A percentile compares a stretch with the other conserved stretches of the same genome.
Conservation (phyloP, 1,139 yeast species). For the Torulaspora globosa region DNA sequence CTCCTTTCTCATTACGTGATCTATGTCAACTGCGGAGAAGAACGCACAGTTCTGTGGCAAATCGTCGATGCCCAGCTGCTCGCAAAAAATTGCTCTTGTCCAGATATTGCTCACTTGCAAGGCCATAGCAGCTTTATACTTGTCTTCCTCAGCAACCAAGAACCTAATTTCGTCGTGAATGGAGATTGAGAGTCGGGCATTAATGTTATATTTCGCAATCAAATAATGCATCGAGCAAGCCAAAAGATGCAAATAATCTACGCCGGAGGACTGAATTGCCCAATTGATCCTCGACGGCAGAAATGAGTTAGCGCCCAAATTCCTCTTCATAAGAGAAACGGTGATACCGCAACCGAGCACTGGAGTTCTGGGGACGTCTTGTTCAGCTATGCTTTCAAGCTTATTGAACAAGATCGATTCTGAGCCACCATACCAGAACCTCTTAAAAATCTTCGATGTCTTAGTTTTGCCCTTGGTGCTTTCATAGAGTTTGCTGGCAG, state of each 20-base stretch:
- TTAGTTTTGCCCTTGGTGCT: slow-evolving; percentile 72
- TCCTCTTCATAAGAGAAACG: slow-evolving; percentile 64
- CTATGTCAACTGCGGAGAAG: slow-evolving; percentile 91
- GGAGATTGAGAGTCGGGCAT: slow-evolving; percentile 77
- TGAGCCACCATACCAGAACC: slow-evolving; percentile 84
- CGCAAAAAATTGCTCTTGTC: slow-evolving; percentile 96
- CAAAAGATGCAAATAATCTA: slow-evolving; percentile 84
- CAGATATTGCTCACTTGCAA: slow-evolving; percentile 87
- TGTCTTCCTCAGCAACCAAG: slow-evolving; percentile 67
- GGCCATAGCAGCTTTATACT: slow-evolving; percentile 71
- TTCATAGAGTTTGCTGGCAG: slow-evolving; percentile 66
- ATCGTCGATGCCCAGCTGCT: slow-evolving; percentile 83
- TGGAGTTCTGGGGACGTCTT: slow-evolving; percentile 82
- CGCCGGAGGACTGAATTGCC: slow-evolving; percentile 98
- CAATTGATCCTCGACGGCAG: slow-evolving; percentile 92
- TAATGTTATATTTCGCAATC: slow-evolving; percentile 56
- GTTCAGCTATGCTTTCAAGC: slow-evolving; percentile 81
- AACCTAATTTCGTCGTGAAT: slow-evolving; percentile 95
- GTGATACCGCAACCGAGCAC: slow-evolving; percentile 93
- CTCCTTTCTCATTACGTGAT: slow-evolving; percentile 81
- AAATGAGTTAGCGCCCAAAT: slow-evolving; percentile 63
- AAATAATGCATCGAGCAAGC: slow-evolving; percentile 87
- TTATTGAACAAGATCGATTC: slow-evolving; percentile 90
- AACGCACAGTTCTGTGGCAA: slow-evolving; percentile 95
- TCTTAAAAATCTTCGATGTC: slow-evolving; percentile 37